Percentiles rank a stretch among this genome's conserved stretches.
Conservation (phyloP, 2,329 filamentous ascomycete species). For the Aspergillus sp. region DNA sequence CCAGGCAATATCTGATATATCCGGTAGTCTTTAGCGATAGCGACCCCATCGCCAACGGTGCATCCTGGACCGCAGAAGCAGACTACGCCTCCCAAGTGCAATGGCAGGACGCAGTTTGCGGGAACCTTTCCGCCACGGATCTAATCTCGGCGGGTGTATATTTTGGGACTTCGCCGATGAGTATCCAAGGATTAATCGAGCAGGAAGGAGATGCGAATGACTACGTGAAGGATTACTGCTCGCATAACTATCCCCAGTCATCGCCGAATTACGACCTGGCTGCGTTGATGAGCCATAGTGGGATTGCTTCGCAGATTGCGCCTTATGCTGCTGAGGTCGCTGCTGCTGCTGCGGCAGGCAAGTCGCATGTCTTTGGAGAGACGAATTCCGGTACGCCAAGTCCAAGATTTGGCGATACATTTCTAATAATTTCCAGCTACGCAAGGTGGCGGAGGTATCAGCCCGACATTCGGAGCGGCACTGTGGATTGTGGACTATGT, state of each 20-base stretch:
- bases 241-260: slow-evolving; percentile 52
- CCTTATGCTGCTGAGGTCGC: slow-evolving; percentile 44
- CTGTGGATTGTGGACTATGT: slow-evolving; percentile 55
- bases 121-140: slow-evolving; percentile 25
- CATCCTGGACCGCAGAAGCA: slow-evolving; percentile 30
- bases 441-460: slow-evolving; percentile 41
- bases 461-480: slow-evolving; percentile 50
- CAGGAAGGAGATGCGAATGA: slow-evolving; percentile 38
- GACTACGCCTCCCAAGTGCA: slow-evolving; percentile 33
- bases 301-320: slow-evolving; percentile 41
- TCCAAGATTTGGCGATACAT: neutral
- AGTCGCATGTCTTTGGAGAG: slow-evolving; percentile 51
- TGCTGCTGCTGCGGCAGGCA: slow-evolving; percentile 40
- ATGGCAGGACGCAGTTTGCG: slow-evolving; percentile 36
- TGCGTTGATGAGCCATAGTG: slow-evolving; percentile 48
- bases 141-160: slow-evolving; percentile 38
- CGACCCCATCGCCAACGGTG: slow-evolving; percentile 27
- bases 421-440: slow-evolving; percentile 25
- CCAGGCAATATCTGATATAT: neutral
- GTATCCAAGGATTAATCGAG: slow-evolving; percentile 36
- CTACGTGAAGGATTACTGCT: slow-evolving; percentile 46
- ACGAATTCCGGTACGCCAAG: slow-evolving; percentile 47
- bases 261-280: slow-evolving; percentile 39
- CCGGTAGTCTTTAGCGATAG: slow-evolving; percentile 22
- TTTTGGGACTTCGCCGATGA: slow-evolving; percentile 36